These are phyloP conservation scores for Zymoseptoria brevis DNA, from an alignment of 2,329 filamentous ascomycete species.

Conservation along the genomic window DNA sequence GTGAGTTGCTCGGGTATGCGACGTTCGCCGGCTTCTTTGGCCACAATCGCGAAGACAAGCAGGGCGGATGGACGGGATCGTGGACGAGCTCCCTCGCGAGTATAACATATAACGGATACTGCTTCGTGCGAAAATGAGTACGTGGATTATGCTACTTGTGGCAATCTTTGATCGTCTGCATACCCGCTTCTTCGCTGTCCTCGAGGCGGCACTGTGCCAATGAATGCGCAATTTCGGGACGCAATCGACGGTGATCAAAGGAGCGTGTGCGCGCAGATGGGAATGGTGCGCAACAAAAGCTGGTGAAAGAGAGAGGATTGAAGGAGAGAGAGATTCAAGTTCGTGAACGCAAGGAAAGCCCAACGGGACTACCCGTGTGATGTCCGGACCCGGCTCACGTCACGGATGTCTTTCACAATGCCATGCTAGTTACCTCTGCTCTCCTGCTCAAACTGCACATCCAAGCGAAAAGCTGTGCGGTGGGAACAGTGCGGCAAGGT, in stretches of 20 bases:
- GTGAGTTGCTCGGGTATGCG: neutral
- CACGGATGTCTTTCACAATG: too few species aligned
- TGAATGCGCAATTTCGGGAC: neutral
- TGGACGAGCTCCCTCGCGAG: neutral
- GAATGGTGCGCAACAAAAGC: neutral
- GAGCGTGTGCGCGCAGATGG: neutral
- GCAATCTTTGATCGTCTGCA: slow-evolving; percentile 1
- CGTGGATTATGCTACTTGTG: slow-evolving; percentile 3
- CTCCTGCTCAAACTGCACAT: too few species aligned
- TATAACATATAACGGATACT: neutral
- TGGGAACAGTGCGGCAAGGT: too few species aligned
- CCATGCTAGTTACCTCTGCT: too few species aligned
- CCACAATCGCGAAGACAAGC: neutral
- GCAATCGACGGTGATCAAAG: neutral
- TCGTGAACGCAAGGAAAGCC: neutral
- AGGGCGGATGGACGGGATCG: neutral
- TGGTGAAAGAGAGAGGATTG: neutral
- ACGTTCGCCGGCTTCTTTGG: neutral
- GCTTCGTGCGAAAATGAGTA: slow-evolving; percentile 3
- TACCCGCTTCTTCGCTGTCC: slow-evolving; percentile 3
- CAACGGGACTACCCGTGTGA: too few species aligned
- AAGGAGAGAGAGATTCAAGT: neutral
- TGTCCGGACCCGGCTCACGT: too few species aligned
- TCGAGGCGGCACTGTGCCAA: neutral
- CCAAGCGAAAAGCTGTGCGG: too few species aligned